Percentiles rank a stretch among this genome's conserved stretches.
Evolutionary conservation across 768 basidiomycete genomes (phyloP).

Genomic region (Pisolithus marmoratus): DNA sequence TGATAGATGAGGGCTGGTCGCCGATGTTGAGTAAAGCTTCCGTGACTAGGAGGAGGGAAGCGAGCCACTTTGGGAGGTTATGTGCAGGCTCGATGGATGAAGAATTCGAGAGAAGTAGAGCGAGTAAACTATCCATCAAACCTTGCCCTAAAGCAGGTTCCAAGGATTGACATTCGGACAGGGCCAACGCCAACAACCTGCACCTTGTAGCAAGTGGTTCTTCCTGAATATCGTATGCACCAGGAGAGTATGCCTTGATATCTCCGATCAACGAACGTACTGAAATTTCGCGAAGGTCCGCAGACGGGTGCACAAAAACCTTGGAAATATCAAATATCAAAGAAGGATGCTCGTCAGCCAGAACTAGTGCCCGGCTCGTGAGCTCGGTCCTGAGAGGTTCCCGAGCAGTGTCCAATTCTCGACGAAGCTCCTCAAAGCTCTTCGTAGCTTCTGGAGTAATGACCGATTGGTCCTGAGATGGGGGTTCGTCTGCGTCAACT

Average conservation of each 20-base stretch:
- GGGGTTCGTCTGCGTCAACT: constrained; percentile 19
- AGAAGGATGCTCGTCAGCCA: constrained; percentile 83
- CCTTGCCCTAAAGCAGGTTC: constrained; percentile 48
- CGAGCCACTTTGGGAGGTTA: constrained; percentile 76
- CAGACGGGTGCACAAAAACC: constrained; percentile 67
- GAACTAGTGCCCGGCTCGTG: constrained; percentile 60
- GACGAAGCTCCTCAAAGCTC: constrained; percentile 56
- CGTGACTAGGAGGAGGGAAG: constrained; percentile 77
- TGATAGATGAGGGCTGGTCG: constrained; percentile 62
- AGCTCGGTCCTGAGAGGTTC: constrained; percentile 61
- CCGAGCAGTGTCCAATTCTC: constrained; percentile 59
- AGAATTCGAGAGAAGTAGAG: constrained; percentile 56
- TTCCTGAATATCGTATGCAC: constrained; percentile 64
- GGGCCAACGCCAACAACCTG: constrained; percentile 77
- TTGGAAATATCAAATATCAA: constrained; percentile 85
- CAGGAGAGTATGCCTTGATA: constrained; percentile 61
- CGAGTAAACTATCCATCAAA: constrained; percentile 65
- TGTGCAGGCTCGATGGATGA: constrained; percentile 47
- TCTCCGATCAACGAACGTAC: constrained; percentile 73
- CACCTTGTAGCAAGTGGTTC: constrained; percentile 76
- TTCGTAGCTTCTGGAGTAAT: constrained; percentile 29
- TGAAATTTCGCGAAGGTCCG: constrained; percentile 55
- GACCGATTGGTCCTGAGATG: constrained; percentile 3
- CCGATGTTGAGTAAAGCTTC: constrained; percentile 77
- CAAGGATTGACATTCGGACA: constrained; percentile 67